A percentile compares a stretch with the other conserved stretches of the same genome.
Conservation (phyloP, 352 stramenopile species). For the Phytophthora cryptogea region DNA sequence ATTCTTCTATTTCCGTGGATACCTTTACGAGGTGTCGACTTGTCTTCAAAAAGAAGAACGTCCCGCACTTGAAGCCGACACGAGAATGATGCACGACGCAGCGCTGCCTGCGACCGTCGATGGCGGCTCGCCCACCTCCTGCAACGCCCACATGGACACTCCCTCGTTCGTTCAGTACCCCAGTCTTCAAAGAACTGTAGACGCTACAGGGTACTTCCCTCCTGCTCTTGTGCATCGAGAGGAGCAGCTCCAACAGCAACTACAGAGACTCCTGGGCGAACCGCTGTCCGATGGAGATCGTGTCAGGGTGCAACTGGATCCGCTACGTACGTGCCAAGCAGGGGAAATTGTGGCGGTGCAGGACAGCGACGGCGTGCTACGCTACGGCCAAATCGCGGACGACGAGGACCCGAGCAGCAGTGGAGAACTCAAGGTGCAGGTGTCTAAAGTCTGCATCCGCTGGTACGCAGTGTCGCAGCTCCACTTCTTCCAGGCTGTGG, state of each 20-base stretch:
- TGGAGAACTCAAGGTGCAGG: conserved; percentile 47
- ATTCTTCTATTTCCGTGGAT: not conserved
- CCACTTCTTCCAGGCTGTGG: conserved; percentile 49
- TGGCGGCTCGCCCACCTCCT: conserved; percentile 16
- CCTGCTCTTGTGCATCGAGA: not conserved
- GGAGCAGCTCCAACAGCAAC: conserved; percentile 26
- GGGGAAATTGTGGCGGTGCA: conserved; percentile 59
- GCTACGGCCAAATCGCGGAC: conserved; percentile 46
- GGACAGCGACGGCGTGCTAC: conserved; percentile 27
- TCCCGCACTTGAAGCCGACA: too few relatives aligned
- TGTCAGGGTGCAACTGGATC: conserved; percentile 32
- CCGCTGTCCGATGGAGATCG: conserved; percentile 37
- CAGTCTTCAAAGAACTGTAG: not conserved
- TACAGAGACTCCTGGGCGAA: conserved; percentile 37
- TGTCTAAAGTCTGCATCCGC: conserved; percentile 39
- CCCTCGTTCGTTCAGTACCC: not conserved
- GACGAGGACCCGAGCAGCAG: conserved; percentile 24
- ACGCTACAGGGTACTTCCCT: not conserved
- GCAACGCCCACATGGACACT: conserved; percentile 7
- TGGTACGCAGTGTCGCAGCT: conserved; percentile 55
- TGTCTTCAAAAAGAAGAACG: conserved; percentile 22
- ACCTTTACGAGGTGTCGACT: not conserved
- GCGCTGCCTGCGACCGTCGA: conserved; percentile 8
- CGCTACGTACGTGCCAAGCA: conserved; percentile 42
- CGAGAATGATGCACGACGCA: conserved; percentile 23